Evolutionary conservation across 2,329 filamentous ascomycete species (phyloP).

Genomic region (Colletotrichum lini): DNA sequence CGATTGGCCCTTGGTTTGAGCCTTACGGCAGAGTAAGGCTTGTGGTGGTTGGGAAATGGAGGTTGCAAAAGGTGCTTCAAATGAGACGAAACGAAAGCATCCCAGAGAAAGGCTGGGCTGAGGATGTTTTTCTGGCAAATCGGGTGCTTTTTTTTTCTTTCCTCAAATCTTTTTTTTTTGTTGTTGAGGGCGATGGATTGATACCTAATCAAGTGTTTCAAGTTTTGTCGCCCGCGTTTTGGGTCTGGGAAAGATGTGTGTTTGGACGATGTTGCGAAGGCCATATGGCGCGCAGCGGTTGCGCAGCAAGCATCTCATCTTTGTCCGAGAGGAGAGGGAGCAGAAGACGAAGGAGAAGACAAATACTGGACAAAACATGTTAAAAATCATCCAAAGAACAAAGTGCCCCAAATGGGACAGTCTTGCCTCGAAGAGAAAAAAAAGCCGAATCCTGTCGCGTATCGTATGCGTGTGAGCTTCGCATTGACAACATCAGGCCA

Average conservation of each 20-base stretch:
- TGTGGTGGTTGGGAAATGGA: constrained; percentile 7
- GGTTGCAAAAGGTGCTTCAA: constrained; percentile 27
- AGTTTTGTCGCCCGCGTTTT: constrained; percentile 31
- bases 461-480: constrained; percentile 3
- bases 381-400: constrained; percentile 24
- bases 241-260: constrained; percentile 21
- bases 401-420: neutral
- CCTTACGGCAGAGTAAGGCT: constrained; percentile 8
- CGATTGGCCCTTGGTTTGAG: constrained; percentile 10
- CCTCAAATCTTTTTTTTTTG: neutral
- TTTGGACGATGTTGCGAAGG: constrained; percentile 13
- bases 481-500: constrained; percentile 25
- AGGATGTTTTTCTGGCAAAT: neutral
- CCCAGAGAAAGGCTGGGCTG: constrained; percentile 23
- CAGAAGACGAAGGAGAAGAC: neutral
- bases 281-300: neutral
- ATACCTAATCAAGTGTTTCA: constrained; percentile 39
- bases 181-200: constrained; percentile 35
- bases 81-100: constrained; percentile 40
- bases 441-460: neutral
- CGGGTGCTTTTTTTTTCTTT: too few relatives aligned
- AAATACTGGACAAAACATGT: constrained; percentile 33
- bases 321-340: neutral
- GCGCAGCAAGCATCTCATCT: constrained; percentile 26
- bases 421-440: neutral